These are phyloP conservation scores for Mallotus nudiflorus DNA, from an alignment of 345 rosid species.

Conservation along the genomic window DNA sequence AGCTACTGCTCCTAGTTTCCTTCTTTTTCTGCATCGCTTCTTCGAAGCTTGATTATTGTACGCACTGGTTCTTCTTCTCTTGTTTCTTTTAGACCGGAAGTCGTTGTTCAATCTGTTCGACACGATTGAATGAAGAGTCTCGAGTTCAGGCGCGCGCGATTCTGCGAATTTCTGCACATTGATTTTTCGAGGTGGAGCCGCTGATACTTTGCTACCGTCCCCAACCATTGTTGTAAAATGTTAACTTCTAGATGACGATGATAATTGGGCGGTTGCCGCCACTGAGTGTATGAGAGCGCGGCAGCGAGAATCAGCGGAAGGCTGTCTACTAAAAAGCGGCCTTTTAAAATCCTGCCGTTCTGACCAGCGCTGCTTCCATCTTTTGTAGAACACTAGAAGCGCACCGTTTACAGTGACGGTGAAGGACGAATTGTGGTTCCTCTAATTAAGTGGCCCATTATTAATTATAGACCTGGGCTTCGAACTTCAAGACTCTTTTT, in stretches of 20 bases:
- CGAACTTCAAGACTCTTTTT: too few relatives aligned
- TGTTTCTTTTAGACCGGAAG: slow-evolving; percentile 62
- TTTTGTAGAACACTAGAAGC: too few relatives aligned
- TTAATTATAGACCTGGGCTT: too few relatives aligned
- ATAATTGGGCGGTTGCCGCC: not conserved
- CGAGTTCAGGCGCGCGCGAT: slow-evolving; percentile 66
- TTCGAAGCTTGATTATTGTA: slow-evolving; percentile 51
- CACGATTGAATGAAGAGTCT: slow-evolving; percentile 59
- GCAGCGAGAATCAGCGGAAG: not conserved
- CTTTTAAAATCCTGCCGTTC: too few relatives aligned
- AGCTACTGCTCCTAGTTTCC: slow-evolving; percentile 23
- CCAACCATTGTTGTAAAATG: slow-evolving; percentile 33
- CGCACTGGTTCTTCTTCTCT: slow-evolving; percentile 83
- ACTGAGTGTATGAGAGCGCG: not conserved
- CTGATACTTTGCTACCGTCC: slow-evolving; percentile 36
- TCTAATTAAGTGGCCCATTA: too few relatives aligned
- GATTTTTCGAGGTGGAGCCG: slow-evolving; percentile 55
- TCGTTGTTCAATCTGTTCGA: slow-evolving; percentile 52
- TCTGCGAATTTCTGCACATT: slow-evolving; percentile 69
- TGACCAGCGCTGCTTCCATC: too few relatives aligned
- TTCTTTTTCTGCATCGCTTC: slow-evolving; percentile 48
- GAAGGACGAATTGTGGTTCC: too few relatives aligned
- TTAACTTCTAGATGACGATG: not conserved
- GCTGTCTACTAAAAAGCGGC: too few relatives aligned
- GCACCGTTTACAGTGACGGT: too few relatives aligned